Percentiles rank a stretch among this genome's conserved stretches.
These are phyloP conservation scores for Trichoderma guizhouense DNA, from an alignment of 2,329 filamentous ascomycete genomes.

Conservation along the genomic window DNA sequence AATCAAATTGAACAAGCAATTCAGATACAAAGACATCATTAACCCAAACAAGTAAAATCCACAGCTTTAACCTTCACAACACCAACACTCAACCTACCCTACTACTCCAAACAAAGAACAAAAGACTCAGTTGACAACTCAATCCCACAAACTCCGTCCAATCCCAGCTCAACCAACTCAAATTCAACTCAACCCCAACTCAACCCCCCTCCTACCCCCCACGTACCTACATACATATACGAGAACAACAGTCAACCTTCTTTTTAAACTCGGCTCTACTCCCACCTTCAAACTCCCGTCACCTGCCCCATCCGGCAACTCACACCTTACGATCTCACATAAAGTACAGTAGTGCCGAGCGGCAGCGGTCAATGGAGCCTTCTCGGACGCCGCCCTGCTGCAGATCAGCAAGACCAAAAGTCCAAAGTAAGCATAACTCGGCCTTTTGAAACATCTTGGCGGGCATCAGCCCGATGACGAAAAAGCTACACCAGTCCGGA, in stretches of 20 bases:
- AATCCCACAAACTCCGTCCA: neutral
- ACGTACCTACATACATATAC: neutral
- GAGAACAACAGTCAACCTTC: neutral
- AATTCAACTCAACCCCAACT: neutral
- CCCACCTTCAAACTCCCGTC: neutral
- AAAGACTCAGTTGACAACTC: neutral
- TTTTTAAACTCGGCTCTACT: slow-evolving; percentile 6
- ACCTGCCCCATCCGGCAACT: slow-evolving; percentile 10
- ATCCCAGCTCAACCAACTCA: neutral
- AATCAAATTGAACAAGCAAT: neutral
- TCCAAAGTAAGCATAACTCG: neutral
- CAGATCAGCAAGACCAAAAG: neutral
- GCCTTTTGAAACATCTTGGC: neutral
- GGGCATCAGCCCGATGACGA: neutral
- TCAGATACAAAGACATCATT: neutral
- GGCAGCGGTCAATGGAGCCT: neutral
- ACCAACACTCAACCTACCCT: neutral
- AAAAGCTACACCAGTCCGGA: neutral
- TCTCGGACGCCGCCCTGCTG: neutral
- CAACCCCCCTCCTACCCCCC: neutral
- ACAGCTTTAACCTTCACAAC: neutral
- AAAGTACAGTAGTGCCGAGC: neutral
- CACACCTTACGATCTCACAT: neutral
- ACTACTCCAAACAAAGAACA: neutral
- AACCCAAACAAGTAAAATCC: neutral